Conservation (phyloP, 75 land plant species). For the Selaginella tamariscina region DNA sequence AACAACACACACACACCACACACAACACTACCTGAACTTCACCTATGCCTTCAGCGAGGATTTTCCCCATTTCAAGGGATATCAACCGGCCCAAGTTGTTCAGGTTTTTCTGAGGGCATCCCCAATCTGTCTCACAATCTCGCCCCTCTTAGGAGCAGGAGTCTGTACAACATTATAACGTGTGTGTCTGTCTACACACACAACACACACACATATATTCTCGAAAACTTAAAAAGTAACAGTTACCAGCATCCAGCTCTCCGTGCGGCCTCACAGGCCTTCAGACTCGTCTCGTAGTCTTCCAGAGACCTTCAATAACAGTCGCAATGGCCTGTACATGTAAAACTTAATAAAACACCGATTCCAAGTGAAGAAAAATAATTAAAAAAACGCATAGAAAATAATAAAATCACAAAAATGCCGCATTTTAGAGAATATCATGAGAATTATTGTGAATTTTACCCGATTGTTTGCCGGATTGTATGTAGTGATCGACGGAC, state of each 20-base stretch:
- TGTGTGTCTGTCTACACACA: not conserved
- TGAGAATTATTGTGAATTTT: not conserved
- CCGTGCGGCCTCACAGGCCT: slow-evolving; percentile 52
- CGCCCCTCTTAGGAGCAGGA: slow-evolving; percentile 94
- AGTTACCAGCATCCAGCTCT: slow-evolving; percentile 69
- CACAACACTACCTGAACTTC: slow-evolving; percentile 68
- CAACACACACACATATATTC: not conserved
- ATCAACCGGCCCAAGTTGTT: slow-evolving; percentile 68
- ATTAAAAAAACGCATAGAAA: too few relatives aligned
- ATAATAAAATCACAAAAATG: not conserved
- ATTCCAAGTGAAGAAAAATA: not conserved
- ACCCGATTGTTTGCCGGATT: slow-evolving; percentile 85
- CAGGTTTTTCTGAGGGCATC: slow-evolving; percentile 70
- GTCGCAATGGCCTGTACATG: slow-evolving; percentile 71
- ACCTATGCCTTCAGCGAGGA: slow-evolving; percentile 88
- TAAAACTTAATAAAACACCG: not conserved
- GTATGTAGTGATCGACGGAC: slow-evolving; percentile 44
- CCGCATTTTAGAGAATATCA: not conserved
- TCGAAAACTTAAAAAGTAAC: not conserved
- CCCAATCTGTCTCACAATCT: slow-evolving; percentile 91
- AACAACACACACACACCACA: not conserved
- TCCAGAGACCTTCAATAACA: slow-evolving; percentile 68
- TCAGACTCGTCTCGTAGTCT: slow-evolving; percentile 78
- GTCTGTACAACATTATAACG: slow-evolving; percentile 23
- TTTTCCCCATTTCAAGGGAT: slow-evolving; percentile 96